Conservation (phyloP, 192 early-diverging fungal genomes). For the Funneliformis mosseae region DNA sequence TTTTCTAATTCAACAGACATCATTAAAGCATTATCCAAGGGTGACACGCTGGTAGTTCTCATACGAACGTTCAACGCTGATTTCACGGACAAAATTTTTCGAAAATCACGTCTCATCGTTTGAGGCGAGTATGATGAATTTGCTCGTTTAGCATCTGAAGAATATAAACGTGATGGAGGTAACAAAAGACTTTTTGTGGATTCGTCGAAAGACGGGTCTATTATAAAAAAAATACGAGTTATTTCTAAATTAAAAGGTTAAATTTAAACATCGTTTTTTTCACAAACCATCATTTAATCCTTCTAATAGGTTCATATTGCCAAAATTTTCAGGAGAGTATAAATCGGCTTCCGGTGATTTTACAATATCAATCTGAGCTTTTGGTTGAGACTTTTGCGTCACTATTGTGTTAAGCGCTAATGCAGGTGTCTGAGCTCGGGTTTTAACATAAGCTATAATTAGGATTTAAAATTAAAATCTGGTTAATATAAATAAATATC, state of each 20-base stretch:
- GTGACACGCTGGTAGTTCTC: constrained; percentile 60
- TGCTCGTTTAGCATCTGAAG: constrained; percentile 36
- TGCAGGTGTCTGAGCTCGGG: constrained; percentile 41
- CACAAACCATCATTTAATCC: constrained; percentile 53
- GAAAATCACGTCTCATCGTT: constrained; percentile 43
- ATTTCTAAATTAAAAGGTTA: neutral
- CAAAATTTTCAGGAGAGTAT: constrained; percentile 55
- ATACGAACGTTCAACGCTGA: constrained; percentile 60
- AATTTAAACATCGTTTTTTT: neutral
- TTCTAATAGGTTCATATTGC: constrained; percentile 54
- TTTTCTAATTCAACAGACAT: constrained; percentile 69
- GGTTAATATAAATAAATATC: neutral
- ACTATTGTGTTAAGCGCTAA: constrained; percentile 44
- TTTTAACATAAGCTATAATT: constrained; percentile 42
- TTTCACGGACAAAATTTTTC: constrained; percentile 49
- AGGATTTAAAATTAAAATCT: neutral
- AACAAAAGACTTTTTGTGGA: constrained; percentile 34
- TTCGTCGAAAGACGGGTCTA: constrained; percentile 23
- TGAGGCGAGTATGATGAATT: constrained; percentile 34
- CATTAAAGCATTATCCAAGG: constrained; percentile 59
- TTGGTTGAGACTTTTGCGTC: constrained; percentile 40
- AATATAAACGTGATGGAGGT: constrained; percentile 37
- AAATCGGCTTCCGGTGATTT: constrained; percentile 42
- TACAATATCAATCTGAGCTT: constrained; percentile 34
- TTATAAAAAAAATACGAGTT: neutral